Base-by-base conservation (phyloP, 225 moss, liverwort and hornwort genomes). In the Thuidium tamariscinum region DNA sequence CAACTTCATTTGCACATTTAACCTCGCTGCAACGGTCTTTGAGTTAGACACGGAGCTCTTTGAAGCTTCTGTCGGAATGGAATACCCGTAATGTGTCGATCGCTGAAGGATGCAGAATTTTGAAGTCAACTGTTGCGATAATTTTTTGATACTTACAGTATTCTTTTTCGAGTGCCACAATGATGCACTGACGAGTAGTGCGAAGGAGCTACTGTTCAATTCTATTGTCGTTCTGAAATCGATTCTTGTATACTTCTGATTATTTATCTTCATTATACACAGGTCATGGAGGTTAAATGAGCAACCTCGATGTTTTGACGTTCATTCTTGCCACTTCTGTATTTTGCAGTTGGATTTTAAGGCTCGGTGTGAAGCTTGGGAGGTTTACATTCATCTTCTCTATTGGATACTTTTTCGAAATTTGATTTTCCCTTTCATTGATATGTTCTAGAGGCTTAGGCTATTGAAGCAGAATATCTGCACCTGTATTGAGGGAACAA, bases 301-400 rank as follows among this genome's bases (percentile, higher is more conserved):
- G 56, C 37, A 65, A 81, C 30, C 30, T 74, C 29, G 57, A 76
- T 52, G 64, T 88, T 74, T 72, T 89, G 86, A 89, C 59, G 48
- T 85, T 57, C 52, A 23, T 84, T 88, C 39, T 76, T 77, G 82
- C 74, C 59, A 37, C 78, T 82, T 82, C 74, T 67, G 74, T 54
- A 82, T 88, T 85, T 71, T 90, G 89, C 88, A 93, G 93, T 84
- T 88, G 89, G 93, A 93, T 86, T 93, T 90, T 82, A 86, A 89
- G 65, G 86, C 91, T 78, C 91, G 89, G 77, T 93, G 93, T 63
- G 91, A 93, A 90, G 90, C 87, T 64, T 91, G 91, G 88, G 89
- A 93, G 91, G 93, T 93, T 86, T 65, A 79, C 80, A 71, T 79
- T 87, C 71, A 60, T 70, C 49, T 88, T 63, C 64, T 82, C 36